Percentiles rank a stretch among this genome's conserved stretches.
Conservation (phyloP, 306 rosid species). For the Inga laurina region DNA sequence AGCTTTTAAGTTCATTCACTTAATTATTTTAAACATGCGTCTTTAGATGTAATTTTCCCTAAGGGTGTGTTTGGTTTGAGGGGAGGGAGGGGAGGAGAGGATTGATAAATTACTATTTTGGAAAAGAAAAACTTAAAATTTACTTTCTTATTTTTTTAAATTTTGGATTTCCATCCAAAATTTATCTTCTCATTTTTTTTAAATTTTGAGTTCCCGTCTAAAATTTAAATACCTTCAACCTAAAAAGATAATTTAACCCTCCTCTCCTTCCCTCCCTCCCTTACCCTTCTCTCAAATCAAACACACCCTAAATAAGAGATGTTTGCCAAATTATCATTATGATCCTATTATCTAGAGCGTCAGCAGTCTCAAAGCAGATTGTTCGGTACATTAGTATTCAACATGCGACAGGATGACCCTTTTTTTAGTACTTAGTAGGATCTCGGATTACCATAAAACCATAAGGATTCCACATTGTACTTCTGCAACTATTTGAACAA, state of each 20-base stretch:
- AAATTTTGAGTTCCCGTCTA: too few species aligned
- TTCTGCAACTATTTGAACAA: background rate
- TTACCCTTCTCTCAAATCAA: too few species aligned
- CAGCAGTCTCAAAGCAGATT: background rate
- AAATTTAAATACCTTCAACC: too few species aligned
- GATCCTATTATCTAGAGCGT: background rate
- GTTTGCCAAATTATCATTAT: background rate
- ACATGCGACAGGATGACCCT: background rate
- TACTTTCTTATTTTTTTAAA: too few species aligned
- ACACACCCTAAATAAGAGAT: background rate
- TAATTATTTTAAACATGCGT: background rate
- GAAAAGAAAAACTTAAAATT: too few species aligned
- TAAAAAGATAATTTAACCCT: too few species aligned
- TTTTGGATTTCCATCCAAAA: too few species aligned
- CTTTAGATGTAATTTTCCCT: background rate
- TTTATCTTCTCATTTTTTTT: too few species aligned
- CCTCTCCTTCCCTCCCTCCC: too few species aligned
- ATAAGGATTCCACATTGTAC: background rate
- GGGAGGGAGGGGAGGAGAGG: too few species aligned
- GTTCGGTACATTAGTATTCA: background rate
- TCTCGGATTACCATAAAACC: background rate
- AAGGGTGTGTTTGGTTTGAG: too few species aligned
- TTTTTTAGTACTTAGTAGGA: background rate
- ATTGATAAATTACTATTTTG: too few species aligned
- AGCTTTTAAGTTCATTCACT: background rate